Evolutionary conservation across 768 basidiomycete genomes (phyloP), one percentile per base, ranked within the genome.

Genomic region (Cystofilobasidium macerans): DNA sequence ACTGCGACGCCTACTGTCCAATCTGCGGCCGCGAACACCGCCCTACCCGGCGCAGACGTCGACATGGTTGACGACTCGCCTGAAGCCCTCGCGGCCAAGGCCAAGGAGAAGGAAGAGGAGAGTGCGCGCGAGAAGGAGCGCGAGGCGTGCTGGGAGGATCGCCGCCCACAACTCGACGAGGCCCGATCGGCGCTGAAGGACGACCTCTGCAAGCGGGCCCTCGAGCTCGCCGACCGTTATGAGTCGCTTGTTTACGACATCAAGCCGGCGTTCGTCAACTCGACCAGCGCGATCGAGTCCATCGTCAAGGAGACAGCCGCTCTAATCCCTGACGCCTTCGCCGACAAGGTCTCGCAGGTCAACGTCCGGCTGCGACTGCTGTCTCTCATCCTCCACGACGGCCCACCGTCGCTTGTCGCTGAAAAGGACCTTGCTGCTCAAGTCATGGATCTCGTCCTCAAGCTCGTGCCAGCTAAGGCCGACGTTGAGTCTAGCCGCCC

Each of bases 181-280:
- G 79, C 80, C 24, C 81, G 93, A 22, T 84, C 87, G 62, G 79
- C 83, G 33, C 75, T 92, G 40, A 83, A 84, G 69, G 79, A 80
- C 12, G 79, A 79, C 26, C 80, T 98, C 69, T 82, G 86, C 54
- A 78, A 80, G 22, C 84, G 84, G 53, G 86, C 89, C 0, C 78
- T 99, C 63, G 77, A 79, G 14, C 81, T 99, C 35, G 85, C 94
- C 54, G 92, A 95, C 72, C 84, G 88, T 69, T 86, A 92, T 71
- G 84, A 87, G 3, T 85, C 86, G 11, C 82, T 98, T 62, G 84
- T 95, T 47, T 95, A 93, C 73, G 91, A 95, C 73, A 81, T 95
- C 42, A 84, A 87, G 70, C 81, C 81, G 30, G 87, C 88, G 26
- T 92, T 95, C 75, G 81, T 87, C 64, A 84, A 85, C 32, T 78